Percentiles rank a stretch among this genome's conserved stretches.
These are phyloP conservation scores for Tagetes erecta DNA, from an alignment of 129 eudicot genomes.

Conservation along the genomic window DNA sequence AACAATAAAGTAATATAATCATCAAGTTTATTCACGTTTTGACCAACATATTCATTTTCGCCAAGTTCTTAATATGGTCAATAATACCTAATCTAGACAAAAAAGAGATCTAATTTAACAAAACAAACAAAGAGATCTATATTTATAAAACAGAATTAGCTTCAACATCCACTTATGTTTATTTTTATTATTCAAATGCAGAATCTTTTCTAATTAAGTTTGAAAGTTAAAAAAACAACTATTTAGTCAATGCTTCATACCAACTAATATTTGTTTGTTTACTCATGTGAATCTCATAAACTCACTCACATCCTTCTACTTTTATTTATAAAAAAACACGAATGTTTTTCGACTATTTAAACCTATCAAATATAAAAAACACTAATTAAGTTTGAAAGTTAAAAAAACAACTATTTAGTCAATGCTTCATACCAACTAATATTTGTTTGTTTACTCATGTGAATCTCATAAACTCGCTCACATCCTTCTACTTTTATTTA, in stretches of 20 bases:
- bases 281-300: too few species aligned
- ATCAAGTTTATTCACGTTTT: constrained; percentile 10
- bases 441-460: too few species aligned
- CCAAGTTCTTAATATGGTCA: neutral
- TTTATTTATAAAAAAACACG: too few species aligned
- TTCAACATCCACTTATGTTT: neutral
- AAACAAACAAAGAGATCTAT: constrained; percentile 4
- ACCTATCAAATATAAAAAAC: too few species aligned
- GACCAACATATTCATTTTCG: constrained; percentile 18
- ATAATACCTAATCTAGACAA: constrained; percentile 11
- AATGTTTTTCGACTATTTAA: too few species aligned
- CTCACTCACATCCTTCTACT: too few species aligned
- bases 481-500: too few species aligned
- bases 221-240: neutral
- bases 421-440: neutral
- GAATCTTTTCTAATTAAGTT: neutral
- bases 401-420: neutral
- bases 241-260: neutral
- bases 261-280: too few species aligned
- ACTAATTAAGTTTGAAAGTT: neutral
- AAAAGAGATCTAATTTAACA: neutral
- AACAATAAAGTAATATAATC: constrained; percentile 13
- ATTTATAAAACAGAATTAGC: neutral
- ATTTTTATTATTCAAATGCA: neutral
- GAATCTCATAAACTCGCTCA: too few species aligned